These are phyloP conservation scores for Abrus pulchellus DNA, from an alignment of 306 rosid species.

Conservation along the genomic window DNA sequence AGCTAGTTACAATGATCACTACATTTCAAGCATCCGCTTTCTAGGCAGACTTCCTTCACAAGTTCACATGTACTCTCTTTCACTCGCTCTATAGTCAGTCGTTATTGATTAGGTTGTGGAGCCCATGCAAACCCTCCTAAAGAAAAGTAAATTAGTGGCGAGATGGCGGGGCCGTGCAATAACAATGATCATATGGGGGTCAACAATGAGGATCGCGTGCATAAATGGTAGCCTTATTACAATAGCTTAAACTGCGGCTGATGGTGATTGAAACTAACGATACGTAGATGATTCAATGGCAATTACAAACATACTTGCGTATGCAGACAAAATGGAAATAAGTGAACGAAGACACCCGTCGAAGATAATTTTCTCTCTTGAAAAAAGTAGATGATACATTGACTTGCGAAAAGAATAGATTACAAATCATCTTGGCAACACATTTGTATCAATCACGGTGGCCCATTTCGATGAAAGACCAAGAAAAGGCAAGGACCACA, in stretches of 20 bases:
- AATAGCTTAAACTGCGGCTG: neutral
- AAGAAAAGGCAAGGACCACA: constrained; percentile 17
- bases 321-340: neutral
- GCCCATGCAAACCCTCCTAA: no score
- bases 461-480: constrained; percentile 21
- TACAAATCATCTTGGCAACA: constrained; percentile 35
- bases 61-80: no score
- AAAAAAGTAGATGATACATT: neutral
- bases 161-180: constrained; percentile 54
- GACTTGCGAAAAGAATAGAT: constrained; percentile 14
- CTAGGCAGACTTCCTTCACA: no score
- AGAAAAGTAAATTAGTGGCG: constrained; percentile 49
- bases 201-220: no score
- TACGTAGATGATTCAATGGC: neutral
- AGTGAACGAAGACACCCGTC: neutral
- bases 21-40: no score
- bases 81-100: no score
- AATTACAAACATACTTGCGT: neutral
- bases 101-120: no score
- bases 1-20: no score
- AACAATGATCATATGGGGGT: constrained; percentile 23
- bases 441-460: constrained; percentile 20
- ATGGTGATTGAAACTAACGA: neutral
- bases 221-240: neutral
- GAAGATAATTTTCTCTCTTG: neutral